A percentile compares a stretch with the other conserved stretches of the same genome.
Evolutionary conservation across 139 green algal species (phyloP).

Genomic region (Auxenochlorella pyrenoidosa): DNA sequence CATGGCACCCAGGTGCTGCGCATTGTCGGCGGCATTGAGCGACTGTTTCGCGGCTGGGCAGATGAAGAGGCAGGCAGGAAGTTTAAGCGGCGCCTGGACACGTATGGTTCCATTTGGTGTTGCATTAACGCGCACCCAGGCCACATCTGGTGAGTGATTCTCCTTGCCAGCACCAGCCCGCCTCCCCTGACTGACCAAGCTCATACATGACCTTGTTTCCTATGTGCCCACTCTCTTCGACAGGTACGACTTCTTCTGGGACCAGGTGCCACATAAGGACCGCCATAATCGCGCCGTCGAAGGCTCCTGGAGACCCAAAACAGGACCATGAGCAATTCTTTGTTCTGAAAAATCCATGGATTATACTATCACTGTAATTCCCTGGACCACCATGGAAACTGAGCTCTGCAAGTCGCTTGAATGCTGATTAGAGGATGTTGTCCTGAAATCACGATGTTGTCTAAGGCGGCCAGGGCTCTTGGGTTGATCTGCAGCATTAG

Average conservation of each 20-base stretch:
- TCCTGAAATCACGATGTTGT: no score
- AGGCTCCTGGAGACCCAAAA: constrained; percentile 57
- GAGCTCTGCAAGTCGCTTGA: no score
- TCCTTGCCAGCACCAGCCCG: no score
- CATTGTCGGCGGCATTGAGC: constrained; percentile 56
- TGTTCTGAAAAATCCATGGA: neutral
- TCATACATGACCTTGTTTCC: neutral
- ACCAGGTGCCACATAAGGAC: constrained; percentile 74
- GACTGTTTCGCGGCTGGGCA: constrained; percentile 61
- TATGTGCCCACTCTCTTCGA: neutral
- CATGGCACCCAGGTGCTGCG: constrained; percentile 56
- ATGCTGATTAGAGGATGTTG: no score
- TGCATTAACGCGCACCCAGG: constrained; percentile 87
- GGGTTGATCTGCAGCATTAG: no score
- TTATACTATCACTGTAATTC: neutral
- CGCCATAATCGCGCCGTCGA: constrained; percentile 65
- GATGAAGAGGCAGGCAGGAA: constrained; percentile 34
- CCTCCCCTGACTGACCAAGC: no score
- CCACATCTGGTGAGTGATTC: constrained; percentile 76
- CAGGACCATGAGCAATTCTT: constrained; percentile 60
- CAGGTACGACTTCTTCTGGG: constrained; percentile 86
- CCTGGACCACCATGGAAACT: no score
- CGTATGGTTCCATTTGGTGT: constrained; percentile 89
- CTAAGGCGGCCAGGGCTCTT: no score
- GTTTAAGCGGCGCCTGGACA: constrained; percentile 72